Evolutionary conservation across 73 alveolate genomes (phyloP).

Genomic region (Tetrahymena elliotti): DNA sequence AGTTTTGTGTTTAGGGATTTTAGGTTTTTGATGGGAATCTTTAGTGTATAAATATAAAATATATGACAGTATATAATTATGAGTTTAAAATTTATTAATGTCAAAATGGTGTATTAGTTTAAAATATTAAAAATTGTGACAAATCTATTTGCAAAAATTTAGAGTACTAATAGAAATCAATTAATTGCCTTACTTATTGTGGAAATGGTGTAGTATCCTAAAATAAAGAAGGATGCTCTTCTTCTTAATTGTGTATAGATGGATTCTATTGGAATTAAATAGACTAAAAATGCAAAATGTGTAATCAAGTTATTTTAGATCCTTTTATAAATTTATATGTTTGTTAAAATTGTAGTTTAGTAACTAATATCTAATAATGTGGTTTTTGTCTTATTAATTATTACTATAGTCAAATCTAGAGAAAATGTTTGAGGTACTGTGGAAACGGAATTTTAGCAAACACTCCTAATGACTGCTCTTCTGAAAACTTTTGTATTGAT

Average conservation of each 20-base stretch:
- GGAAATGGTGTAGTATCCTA: not conserved
- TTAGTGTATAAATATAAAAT: too few relatives aligned
- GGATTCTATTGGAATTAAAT: not conserved
- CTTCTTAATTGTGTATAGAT: not conserved
- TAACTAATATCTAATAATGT: not conserved
- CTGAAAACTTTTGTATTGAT: not conserved
- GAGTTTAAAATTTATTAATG: too few relatives aligned
- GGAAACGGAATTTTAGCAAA: not conserved
- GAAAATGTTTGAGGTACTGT: not conserved
- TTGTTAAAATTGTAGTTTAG: not conserved
- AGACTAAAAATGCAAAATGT: not conserved
- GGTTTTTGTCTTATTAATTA: too few relatives aligned
- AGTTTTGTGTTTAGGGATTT: too few relatives aligned
- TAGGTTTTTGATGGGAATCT: too few relatives aligned
- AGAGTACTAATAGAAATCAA: too few relatives aligned
- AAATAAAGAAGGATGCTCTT: not conserved
- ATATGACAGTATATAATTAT: too few relatives aligned
- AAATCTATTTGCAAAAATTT: too few relatives aligned
- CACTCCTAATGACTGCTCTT: not conserved
- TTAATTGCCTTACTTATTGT: not conserved
- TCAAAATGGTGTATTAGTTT: too few relatives aligned
- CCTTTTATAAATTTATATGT: not conserved
- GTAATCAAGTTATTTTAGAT: not conserved
- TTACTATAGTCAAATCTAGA: too few relatives aligned
- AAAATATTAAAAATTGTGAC: too few relatives aligned